Base-by-base conservation (phyloP, 2,329 filamentous ascomycete genomes). In the Aphanocladium album region DNA sequence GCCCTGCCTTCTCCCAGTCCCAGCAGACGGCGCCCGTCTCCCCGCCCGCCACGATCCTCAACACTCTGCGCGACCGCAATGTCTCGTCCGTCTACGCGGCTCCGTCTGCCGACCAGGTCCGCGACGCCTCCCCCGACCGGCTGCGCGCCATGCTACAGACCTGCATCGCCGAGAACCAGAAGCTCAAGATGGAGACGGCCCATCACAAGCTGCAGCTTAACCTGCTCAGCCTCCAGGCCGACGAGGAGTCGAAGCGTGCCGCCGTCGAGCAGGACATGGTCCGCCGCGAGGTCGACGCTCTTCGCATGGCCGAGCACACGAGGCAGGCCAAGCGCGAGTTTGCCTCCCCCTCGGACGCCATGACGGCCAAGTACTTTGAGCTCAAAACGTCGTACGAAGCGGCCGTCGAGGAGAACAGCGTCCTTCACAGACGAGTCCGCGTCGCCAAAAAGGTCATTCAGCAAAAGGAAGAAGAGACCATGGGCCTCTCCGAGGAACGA, bases 131-230 rank as follows among this genome's bases (percentile, higher is more conserved):
- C 1, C 67, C 77, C 2, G 83, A 85, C 9, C 80, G 86, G 66
- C 78, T 88, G 35, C 80, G 82, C 16, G 73, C 72, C 59, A 83
- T 86, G 80, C 71, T 88, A 53, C 77, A 83, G 62, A 73, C 74
- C 3, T 80, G 78, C 64, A 73, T 87, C 46, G 79, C 78, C 23
- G 82, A 88, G 65, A 81, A 86, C 62, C 78, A 80, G 50, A 81
- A 79, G 67, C 74, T 87, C 53, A 90, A 95, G 69, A 93, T 92
- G 79, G 89, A 93, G 62, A 88, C 89, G 17, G 90, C 93, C 35
- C 93, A 97, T 72, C 89, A 95, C 77, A 96, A 95, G 75, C 79
- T 98, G 59, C 93, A 97, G 72, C 89, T 93, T 70, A 92, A 89
- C 67, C 83, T 97, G 69, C 82, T 96, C 30, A 87, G 85, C 56